Evolutionary conservation across 768 basidiomycete species (phyloP), one percentile per base, ranked within the genome.

Genomic region (Tricholoma bakamatsutake): DNA sequence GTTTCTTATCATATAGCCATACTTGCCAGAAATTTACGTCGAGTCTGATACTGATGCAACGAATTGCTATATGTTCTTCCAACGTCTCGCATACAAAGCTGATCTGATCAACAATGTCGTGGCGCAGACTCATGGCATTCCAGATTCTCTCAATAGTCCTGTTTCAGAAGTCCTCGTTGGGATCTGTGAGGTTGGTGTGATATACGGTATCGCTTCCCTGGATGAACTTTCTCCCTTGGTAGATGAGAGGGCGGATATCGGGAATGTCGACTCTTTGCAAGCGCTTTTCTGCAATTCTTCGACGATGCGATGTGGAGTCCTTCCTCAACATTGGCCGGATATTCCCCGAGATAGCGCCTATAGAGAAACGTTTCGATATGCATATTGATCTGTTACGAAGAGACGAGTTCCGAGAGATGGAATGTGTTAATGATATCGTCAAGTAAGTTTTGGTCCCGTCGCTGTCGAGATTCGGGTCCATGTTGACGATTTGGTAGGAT

Each of bases 331-430:
- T 89, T 42, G 96, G 94, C 0, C 81, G 90, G 30, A 77, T 96
- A 15, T 90, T 83, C 64, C 82, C 81, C 6, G 97, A 99, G 60
- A 80, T 98, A 18, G 82, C 83, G 0, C 88, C 88, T 0, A 83
- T 97, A 68, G 97, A 99, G 74, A 91, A 88, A 68, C 81, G 90
- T 28, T 82, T 99, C 48, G 94, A 99, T 63, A 88, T 89, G 74
- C 95, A 97, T 66, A 82, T 98, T 59, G 89, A 90, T 47, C 76
- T 89, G 24, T 73, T 98, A 3, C 79, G 88, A 42, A 79, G 85
- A 46, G 93, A 98, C 62, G 95, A 94, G 68, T 95, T 99, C 74
- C 81, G 87, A 21, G 95, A 94, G 69, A 81, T 88, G 73, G 96
- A 98, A 64, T 98, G 95, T 69, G 92, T 91, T 17, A 86, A 80